These are phyloP conservation scores for Euryodendron excelsum DNA, from an alignment of 148 eudicot genomes.

Conservation along the genomic window DNA sequence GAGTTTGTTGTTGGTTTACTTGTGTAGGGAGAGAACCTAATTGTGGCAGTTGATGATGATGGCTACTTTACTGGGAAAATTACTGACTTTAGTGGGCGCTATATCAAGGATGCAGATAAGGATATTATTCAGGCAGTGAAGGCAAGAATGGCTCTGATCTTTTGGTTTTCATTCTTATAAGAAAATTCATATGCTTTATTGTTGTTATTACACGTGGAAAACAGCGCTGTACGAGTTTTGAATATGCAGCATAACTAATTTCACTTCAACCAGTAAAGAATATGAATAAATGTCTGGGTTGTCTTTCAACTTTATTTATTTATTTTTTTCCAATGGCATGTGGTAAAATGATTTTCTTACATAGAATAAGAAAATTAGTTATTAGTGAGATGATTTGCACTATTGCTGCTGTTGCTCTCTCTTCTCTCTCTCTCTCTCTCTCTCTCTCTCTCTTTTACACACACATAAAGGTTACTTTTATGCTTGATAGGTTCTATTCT, in stretches of 20 bases:
- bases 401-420: slow-evolving; percentile 1
- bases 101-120: slow-evolving; percentile 90
- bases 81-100: slow-evolving; percentile 65
- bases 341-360: too few relatives aligned
- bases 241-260: too few relatives aligned
- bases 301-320: too few relatives aligned
- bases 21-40: slow-evolving; percentile 63
- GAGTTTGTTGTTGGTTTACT: slow-evolving; percentile 15
- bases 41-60: slow-evolving; percentile 98
- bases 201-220: background rate
- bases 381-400: too few relatives aligned
- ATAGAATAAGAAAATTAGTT: too few relatives aligned
- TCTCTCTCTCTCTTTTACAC: too few relatives aligned
- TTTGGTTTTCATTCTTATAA: background rate
- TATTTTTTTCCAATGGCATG: too few relatives aligned
- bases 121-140: slow-evolving; percentile 81
- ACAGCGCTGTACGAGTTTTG: background rate
- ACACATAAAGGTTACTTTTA: background rate
- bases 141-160: slow-evolving; percentile 34
- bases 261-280: too few relatives aligned
- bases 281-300: too few relatives aligned
- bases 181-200: background rate
- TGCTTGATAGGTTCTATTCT: background rate
- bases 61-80: slow-evolving; percentile 75
- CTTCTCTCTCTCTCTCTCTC: background rate